phyloP scores from a whole-genome alignment of 495 filamentous ascomycete genomes.

The Friedmanniomyces simplex region DNA sequence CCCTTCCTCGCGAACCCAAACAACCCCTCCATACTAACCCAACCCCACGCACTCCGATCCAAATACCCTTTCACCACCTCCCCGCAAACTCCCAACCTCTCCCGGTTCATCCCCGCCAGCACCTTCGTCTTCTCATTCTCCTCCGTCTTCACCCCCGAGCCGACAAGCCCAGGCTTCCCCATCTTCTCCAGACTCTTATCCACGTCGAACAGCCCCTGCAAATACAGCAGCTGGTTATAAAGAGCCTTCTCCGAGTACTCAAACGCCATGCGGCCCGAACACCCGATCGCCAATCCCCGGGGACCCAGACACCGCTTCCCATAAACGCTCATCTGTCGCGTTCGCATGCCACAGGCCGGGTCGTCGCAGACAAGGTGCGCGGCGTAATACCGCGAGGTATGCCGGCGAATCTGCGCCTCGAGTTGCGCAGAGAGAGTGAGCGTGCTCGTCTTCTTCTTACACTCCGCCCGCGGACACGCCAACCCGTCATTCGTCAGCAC shows the following conservation, averaged over 20 bases:
- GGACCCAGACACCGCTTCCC: slow-evolving; percentile 84
- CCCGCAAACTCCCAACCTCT: slow-evolving; percentile 63
- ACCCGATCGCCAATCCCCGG: slow-evolving; percentile 67
- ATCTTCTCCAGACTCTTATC: slow-evolving; percentile 59
- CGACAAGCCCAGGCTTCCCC: slow-evolving; percentile 34
- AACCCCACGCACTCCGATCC: slow-evolving; percentile 86
- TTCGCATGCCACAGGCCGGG: slow-evolving; percentile 71
- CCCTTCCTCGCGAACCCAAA: slow-evolving; percentile 55
- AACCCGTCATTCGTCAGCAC: slow-evolving; percentile 55
- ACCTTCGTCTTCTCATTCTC: slow-evolving; percentile 49
- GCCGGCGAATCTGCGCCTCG: slow-evolving; percentile 67
- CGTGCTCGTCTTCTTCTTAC: slow-evolving; percentile 52
- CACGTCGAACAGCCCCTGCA: slow-evolving; percentile 75
- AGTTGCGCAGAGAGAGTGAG: slow-evolving; percentile 74
- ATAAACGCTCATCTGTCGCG: slow-evolving; percentile 83
- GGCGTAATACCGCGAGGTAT: slow-evolving; percentile 78
- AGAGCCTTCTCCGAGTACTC: slow-evolving; percentile 80
- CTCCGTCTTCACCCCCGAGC: slow-evolving; percentile 31
- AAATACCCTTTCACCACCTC: slow-evolving; percentile 76
- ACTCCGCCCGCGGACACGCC: slow-evolving; percentile 52
- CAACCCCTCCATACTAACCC: slow-evolving; percentile 90
- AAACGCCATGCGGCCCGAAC: slow-evolving; percentile 78
- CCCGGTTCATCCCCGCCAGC: slow-evolving; percentile 69
- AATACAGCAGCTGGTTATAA: slow-evolving; percentile 92
- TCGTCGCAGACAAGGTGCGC: slow-evolving; percentile 89